phyloP scores from a whole-genome alignment of 179 eudicot genomes.

The Beta lomatogona region DNA sequence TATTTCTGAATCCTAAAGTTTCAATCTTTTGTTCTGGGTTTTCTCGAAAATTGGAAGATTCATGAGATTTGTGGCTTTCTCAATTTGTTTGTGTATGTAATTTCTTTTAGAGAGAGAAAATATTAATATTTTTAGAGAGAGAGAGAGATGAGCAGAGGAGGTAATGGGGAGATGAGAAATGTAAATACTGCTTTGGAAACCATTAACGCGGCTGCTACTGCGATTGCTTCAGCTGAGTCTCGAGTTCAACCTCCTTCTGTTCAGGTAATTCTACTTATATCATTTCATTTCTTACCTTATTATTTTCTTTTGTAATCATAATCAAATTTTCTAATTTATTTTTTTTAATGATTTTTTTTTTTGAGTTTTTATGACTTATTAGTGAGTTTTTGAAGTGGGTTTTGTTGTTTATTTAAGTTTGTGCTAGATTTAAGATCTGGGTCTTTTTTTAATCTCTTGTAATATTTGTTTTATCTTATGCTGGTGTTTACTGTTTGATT shows the following conservation, averaged over 20 bases:
- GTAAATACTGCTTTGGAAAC: conserved; percentile 66
- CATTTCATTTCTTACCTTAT: background rate
- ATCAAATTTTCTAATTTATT: background rate
- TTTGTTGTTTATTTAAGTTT: conserved; percentile 17
- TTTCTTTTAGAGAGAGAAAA: conserved; percentile 1
- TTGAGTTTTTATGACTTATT: background rate
- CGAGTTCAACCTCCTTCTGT: conserved; percentile 57
- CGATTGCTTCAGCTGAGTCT: conserved; percentile 76
- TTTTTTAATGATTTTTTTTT: conserved; percentile 3
- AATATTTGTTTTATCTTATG: background rate
- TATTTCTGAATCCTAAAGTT: conserved; percentile 16
- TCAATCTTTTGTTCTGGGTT: conserved; percentile 28
- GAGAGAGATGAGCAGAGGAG: conserved; percentile 42
- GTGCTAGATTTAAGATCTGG: conserved; percentile 30
- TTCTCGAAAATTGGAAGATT: background rate
- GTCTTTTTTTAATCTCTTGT: background rate
- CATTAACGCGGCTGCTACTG: conserved; percentile 90
- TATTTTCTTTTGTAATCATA: background rate
- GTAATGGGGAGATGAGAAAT: conserved; percentile 55
- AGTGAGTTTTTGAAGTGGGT: conserved; percentile 21
- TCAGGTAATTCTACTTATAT: conserved; percentile 51
- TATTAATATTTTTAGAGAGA: background rate
- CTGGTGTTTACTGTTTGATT: conserved; percentile 25
- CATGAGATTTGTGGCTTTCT: conserved; percentile 13
- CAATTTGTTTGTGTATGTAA: conserved; percentile 18